Evolutionary conservation across 768 basidiomycete genomes (phyloP).

Genomic region (Tricholoma sp.): DNA sequence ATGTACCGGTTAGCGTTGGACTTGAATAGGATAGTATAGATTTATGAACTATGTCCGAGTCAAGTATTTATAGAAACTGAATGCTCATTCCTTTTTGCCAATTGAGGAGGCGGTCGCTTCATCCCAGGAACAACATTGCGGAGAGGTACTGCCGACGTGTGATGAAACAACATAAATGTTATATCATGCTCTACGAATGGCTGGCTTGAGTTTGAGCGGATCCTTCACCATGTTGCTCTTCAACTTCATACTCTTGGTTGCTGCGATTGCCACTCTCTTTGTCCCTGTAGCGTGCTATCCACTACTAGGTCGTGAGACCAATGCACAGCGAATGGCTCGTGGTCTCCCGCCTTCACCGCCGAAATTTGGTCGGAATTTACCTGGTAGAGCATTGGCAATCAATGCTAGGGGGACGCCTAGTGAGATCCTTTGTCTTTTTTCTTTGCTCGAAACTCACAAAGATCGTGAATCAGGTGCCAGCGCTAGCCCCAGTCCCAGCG

Average conservation of each 20-base stretch:
- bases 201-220: neutral
- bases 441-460: neutral
- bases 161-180: neutral
- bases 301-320: slow-evolving; percentile 23
- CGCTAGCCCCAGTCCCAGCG: slow-evolving; percentile 6
- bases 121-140: slow-evolving; percentile 2
- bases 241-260: neutral
- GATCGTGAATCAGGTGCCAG: slow-evolving; percentile 10
- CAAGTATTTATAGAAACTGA: neutral
- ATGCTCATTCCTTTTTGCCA: neutral
- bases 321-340: slow-evolving; percentile 39
- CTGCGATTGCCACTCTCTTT: neutral
- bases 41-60: no score
- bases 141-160: slow-evolving; percentile 3
- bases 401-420: slow-evolving; percentile 16
- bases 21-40: no score
- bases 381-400: slow-evolving; percentile 14
- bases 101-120: neutral
- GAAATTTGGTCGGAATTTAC: slow-evolving; percentile 26
- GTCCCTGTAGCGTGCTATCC: slow-evolving; percentile 1
- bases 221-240: neutral
- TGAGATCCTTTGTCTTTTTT: neutral
- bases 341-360: slow-evolving; percentile 37
- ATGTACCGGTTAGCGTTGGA: no score
- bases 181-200: neutral